phyloP scores from a whole-genome alignment of 2,329 filamentous ascomycete species.

The Biscogniauxia marginata region DNA sequence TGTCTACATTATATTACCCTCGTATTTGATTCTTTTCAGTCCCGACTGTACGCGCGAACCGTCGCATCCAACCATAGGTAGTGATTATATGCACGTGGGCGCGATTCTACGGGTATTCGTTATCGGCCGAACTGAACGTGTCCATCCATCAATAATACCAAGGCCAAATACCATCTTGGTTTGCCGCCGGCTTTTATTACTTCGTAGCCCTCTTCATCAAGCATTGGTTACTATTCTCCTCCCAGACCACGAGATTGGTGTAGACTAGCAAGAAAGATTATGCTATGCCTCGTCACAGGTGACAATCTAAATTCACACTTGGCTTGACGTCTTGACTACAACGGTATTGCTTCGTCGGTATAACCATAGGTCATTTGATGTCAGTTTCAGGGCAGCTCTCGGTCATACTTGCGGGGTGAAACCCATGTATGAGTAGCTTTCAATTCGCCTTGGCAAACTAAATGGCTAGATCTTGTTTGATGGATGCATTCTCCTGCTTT shows the following conservation, averaged over 20 bases:
- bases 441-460: not conserved
- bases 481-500: not conserved
- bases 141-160: not conserved
- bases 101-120: not conserved
- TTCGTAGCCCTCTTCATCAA: not conserved
- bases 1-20: conserved; percentile 57
- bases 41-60: too few species aligned
- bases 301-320: not conserved
- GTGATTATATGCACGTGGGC: not conserved
- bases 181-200: not conserved
- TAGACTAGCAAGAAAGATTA: not conserved
- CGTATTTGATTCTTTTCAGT: not conserved
- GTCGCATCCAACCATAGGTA: too few species aligned
- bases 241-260: not conserved
- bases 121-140: not conserved
- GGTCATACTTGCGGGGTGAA: not conserved
- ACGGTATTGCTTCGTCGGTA: not conserved
- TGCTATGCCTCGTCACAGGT: not conserved
- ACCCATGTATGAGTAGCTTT: not conserved
- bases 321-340: not conserved
- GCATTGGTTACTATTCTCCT: not conserved
- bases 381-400: not conserved
- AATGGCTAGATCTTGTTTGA: not conserved
- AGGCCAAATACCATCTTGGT: not conserved
- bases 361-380: not conserved